Evolutionary conservation across 371 early-diverging fungal species (phyloP).

Genomic region (Syncephalastrum racemosum): DNA sequence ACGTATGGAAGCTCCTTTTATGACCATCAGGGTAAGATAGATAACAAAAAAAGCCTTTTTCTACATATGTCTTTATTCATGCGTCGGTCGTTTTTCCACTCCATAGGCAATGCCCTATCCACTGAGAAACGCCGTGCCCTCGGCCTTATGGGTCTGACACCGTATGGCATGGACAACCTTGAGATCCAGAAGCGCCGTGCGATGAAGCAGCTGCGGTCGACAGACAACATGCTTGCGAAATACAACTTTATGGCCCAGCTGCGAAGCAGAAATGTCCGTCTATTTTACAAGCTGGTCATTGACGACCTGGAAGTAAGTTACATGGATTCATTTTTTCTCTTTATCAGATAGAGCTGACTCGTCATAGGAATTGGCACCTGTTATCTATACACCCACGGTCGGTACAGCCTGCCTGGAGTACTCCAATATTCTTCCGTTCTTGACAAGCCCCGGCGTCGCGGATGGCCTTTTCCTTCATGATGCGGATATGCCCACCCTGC

Average conservation of each 20-base stretch:
- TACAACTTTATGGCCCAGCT: slow-evolving; percentile 82
- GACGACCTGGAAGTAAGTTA: slow-evolving; percentile 66
- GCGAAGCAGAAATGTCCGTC: slow-evolving; percentile 69
- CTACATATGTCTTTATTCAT: too few relatives aligned
- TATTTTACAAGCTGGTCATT: slow-evolving; percentile 80
- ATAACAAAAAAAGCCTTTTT: too few relatives aligned
- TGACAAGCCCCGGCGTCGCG: slow-evolving; percentile 70
- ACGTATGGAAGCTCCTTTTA: too few relatives aligned
- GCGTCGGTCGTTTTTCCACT: too few relatives aligned
- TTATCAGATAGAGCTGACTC: background rate
- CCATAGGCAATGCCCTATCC: too few relatives aligned
- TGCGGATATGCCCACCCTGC: slow-evolving; percentile 63
- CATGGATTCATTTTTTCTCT: background rate
- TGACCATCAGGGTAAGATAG: too few relatives aligned
- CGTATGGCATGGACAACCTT: slow-evolving; percentile 68
- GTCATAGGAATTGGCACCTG: slow-evolving; percentile 65
- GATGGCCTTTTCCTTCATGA: slow-evolving; percentile 85
- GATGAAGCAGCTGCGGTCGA: slow-evolving; percentile 63
- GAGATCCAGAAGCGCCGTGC: slow-evolving; percentile 76
- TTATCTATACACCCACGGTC: slow-evolving; percentile 94
- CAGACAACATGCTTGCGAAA: slow-evolving; percentile 70
- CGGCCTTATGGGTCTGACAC: slow-evolving; percentile 66
- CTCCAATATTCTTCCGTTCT: slow-evolving; percentile 84
- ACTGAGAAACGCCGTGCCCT: slow-evolving; percentile 20
- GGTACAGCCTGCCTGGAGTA: slow-evolving; percentile 89